phyloP scores from a whole-genome alignment of 257 asterid species.

The Buddleja alternifolia region DNA sequence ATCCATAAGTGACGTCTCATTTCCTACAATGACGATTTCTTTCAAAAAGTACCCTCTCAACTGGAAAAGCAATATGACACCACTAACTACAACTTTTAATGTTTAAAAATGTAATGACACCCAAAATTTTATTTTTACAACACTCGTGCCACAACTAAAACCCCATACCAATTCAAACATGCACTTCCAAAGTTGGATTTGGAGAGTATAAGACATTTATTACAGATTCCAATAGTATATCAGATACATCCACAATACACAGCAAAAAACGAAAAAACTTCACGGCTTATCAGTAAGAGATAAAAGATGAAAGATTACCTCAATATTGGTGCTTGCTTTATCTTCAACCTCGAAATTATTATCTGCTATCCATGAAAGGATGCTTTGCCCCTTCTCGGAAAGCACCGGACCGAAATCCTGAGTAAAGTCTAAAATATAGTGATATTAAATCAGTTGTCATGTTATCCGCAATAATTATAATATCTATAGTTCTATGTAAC shows the following conservation, averaged over 20 bases:
- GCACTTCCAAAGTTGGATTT: too few species aligned
- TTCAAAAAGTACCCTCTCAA: too few species aligned
- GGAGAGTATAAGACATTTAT: too few species aligned
- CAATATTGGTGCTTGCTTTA: conserved; percentile 47
- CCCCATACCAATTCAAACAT: too few species aligned
- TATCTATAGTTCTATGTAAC: conserved; percentile 4
- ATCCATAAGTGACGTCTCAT: too few species aligned
- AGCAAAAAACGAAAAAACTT: neutral
- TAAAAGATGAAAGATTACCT: conserved; percentile 49
- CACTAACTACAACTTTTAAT: too few species aligned
- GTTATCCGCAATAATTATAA: conserved; percentile 16
- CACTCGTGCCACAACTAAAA: too few species aligned
- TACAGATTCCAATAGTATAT: too few species aligned
- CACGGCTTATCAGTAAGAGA: conserved; percentile 10
- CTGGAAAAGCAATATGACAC: too few species aligned
- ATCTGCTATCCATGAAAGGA: conserved; percentile 67
- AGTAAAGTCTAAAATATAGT: conserved; percentile 53
- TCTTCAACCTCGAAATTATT: conserved; percentile 71
- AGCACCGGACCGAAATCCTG: conserved; percentile 74
- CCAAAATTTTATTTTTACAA: too few species aligned
- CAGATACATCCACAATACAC: neutral
- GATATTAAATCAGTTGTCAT: conserved; percentile 30
- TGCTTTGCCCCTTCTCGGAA: conserved; percentile 67
- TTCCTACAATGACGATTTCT: too few species aligned
- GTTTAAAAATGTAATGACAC: too few species aligned